A percentile compares a stretch with the other conserved stretches of the same genome.
Conservation (phyloP, 495 filamentous ascomycete genomes). For the Penicillium roqueforti region DNA sequence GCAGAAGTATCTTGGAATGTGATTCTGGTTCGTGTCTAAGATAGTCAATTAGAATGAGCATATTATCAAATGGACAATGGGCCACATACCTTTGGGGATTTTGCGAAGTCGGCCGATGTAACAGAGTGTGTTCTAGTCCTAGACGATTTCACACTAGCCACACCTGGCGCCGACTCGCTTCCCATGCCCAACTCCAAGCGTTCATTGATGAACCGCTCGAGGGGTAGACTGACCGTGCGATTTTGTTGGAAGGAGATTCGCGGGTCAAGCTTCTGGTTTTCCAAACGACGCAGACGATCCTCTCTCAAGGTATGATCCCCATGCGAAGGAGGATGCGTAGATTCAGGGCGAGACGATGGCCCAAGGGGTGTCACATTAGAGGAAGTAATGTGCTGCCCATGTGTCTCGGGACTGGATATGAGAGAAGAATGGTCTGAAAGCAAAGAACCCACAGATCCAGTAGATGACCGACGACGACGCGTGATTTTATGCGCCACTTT, state of each 20-base stretch:
- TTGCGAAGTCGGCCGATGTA: constrained; percentile 5
- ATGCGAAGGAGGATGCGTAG: constrained; percentile 18
- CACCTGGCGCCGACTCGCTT: constrained; percentile 10
- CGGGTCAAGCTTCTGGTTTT: constrained; percentile 25
- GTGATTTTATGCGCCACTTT: constrained; percentile 6
- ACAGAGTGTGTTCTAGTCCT: constrained; percentile 7
- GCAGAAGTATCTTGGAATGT: constrained; percentile 7
- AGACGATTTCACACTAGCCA: constrained; percentile 4
- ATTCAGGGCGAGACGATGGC: constrained; percentile 25
- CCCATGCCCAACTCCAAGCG: constrained; percentile 31
- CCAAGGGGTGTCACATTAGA: constrained; percentile 27
- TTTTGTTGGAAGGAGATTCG: constrained; percentile 25
- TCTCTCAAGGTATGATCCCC: constrained; percentile 34
- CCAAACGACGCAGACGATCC: constrained; percentile 31
- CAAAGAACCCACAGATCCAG: constrained; percentile 33
- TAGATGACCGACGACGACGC: constrained; percentile 28
- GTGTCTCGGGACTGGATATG: constrained; percentile 32
- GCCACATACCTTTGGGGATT: constrained; percentile 5
- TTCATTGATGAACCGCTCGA: constrained; percentile 47
- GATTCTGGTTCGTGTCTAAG: constrained; percentile 1
- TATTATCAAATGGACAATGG: neutral
- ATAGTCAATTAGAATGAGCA: neutral
- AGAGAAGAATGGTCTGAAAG: constrained; percentile 37
- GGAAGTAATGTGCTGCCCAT: constrained; percentile 27
- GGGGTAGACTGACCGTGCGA: constrained; percentile 38